phyloP scores from a whole-genome alignment of 108 stramenopile genomes.

The Chaetoceros muelleri region DNA sequence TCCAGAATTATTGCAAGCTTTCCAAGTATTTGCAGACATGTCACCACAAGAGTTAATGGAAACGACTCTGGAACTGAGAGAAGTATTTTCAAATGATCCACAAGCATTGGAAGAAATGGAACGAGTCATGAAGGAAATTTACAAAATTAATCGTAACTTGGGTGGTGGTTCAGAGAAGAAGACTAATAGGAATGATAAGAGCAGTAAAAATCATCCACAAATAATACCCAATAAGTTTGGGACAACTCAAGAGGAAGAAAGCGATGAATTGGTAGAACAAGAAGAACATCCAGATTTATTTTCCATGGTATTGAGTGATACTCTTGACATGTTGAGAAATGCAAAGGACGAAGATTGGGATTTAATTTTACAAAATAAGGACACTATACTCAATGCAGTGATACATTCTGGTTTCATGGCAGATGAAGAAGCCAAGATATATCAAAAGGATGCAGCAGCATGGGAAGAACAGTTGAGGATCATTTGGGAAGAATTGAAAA shows the following conservation, averaged over 20 bases:
- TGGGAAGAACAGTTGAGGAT: conserved; percentile 16
- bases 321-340: conserved; percentile 3
- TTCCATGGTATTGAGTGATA: conserved; percentile 8
- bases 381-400: conserved; percentile 16
- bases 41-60: conserved; percentile 25
- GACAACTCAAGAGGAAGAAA: too few relatives aligned
- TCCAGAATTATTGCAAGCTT: conserved; percentile 14
- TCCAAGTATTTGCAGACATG: conserved; percentile 22
- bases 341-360: conserved; percentile 9
- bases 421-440: conserved; percentile 8
- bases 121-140: conserved; percentile 10
- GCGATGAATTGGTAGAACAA: not conserved
- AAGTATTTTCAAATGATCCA: conserved; percentile 18
- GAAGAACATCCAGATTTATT: conserved; percentile 1
- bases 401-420: conserved; percentile 9
- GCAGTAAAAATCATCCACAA: too few relatives aligned
- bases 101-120: conserved; percentile 5
- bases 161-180: too few relatives aligned
- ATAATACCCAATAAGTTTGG: too few relatives aligned
- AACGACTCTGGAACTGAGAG: conserved; percentile 11
- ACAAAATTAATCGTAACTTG: conserved; percentile 3
- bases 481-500: conserved; percentile 14
- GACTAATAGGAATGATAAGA: too few relatives aligned
- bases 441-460: conserved; percentile 7
- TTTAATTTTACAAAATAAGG: conserved; percentile 8